Conservation (phyloP, 148 eudicot species). For the Rhododendron molle region DNA sequence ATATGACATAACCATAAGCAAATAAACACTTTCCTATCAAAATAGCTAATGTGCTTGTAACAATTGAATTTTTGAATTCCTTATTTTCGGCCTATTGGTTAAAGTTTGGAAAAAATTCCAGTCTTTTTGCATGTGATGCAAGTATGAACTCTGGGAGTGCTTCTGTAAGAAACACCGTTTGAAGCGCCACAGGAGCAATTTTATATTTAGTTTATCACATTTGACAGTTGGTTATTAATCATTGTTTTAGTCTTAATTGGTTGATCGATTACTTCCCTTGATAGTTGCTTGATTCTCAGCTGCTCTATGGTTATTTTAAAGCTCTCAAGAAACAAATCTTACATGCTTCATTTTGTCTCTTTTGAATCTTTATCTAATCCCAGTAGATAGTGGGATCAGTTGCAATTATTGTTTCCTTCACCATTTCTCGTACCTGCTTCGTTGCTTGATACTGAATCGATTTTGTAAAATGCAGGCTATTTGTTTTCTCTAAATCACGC, state of each 20-base stretch:
- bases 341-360: not conserved
- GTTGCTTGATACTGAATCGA: not conserved
- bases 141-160: not conserved
- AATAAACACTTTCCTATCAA: not conserved
- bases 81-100: not conserved
- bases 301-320: not conserved
- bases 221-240: not conserved
- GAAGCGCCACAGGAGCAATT: not conserved
- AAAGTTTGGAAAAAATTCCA: not conserved
- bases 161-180: not conserved
- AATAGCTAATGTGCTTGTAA: not conserved
- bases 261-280: not conserved
- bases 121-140: not conserved
- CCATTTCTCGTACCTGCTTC: not conserved
- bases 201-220: no score
- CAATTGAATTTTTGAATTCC: not conserved
- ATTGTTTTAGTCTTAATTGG: not conserved
- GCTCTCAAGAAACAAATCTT: slow-evolving; percentile 1
- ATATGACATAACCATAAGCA: not conserved
- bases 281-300: not conserved
- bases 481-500: slow-evolving; percentile 93
- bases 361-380: not conserved
- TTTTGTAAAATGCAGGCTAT: slow-evolving; percentile 58
- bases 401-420: not conserved
- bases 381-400: not conserved